Evolutionary conservation across 495 filamentous ascomycete genomes (phyloP).

Genomic region (Penicilliopsis zonata): DNA sequence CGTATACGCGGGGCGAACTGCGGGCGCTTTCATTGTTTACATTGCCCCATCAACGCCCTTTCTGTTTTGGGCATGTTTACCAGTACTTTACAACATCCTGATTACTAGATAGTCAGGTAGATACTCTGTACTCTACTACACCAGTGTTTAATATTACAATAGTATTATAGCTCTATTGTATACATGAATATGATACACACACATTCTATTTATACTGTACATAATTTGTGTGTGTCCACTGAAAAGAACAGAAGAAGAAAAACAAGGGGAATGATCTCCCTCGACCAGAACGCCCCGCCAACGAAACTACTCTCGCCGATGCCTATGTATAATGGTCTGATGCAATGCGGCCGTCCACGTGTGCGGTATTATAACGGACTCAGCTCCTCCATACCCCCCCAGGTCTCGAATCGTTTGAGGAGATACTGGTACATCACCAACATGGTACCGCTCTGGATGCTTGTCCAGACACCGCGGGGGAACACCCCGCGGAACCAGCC

Average conservation of each 20-base stretch:
- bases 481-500: constrained; percentile 96
- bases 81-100: too few species aligned
- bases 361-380: constrained; percentile 17
- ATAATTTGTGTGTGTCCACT: too few species aligned
- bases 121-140: background rate
- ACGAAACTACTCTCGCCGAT: too few species aligned
- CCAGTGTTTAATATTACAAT: too few species aligned
- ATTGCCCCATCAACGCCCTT: constrained; percentile 14
- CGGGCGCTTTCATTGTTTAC: constrained; percentile 15
- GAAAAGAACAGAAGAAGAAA: constrained; percentile 3
- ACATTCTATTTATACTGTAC: too few species aligned
- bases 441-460: constrained; percentile 94
- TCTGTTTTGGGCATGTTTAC: background rate
- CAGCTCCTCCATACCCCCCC: constrained; percentile 18
- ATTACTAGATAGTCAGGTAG: background rate
- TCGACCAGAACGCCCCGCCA: constrained; percentile 19
- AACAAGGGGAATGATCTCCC: constrained; percentile 5
- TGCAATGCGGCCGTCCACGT: too few species aligned
- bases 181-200: too few species aligned
- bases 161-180: too few species aligned
- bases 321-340: too few species aligned
- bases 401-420: constrained; percentile 57
- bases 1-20: background rate
- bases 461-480: constrained; percentile 92
- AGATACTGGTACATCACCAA: constrained; percentile 88